Evolutionary conservation across 2,329 filamentous ascomycete species (phyloP), one percentile per base, ranked within the genome.

Genomic region (Dothideomycetes sp.): DNA sequence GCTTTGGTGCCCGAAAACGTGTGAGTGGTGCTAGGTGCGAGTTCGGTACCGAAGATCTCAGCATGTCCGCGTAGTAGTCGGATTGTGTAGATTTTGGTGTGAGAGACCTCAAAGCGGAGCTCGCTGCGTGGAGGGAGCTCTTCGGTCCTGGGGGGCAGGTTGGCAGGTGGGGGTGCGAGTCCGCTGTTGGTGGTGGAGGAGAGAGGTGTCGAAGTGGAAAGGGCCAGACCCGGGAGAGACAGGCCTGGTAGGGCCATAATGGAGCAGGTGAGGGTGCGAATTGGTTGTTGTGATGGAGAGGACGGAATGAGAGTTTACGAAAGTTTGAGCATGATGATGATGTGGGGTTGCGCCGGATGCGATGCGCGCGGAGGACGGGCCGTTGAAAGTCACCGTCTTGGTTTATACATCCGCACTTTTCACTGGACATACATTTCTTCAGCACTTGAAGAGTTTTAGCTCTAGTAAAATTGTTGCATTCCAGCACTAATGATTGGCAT

Each of bases 11-110:
- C 84, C 34, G 75, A 7, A 61, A 98, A 89, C 22, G 72, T 79
- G 65, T 96, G 96, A 8, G 75, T 72, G 37, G 82, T 81, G 41
- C 81, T 82, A 8, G 76, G 72, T 9, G 87, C 87, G 32, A 98
- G 81, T 64, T 98, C 91, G 40, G 89, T 88, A 56, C 91, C 91
- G 57, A 96, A 94, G 55, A 94, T 78, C 61, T 98, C 91, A 36
- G 89, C 91, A 1, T 81, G 86, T 45, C 91, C 91, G 24, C 73
- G 77, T 41, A 85, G 64, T 18, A 96, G 69, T 66, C 87, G 62
- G 49, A 70, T 53, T 38, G 42, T 56, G 52, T 59, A 60, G 27
- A 47, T 38, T 36, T 52, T 53, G 12, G 43, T 44, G 42, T 59
- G 59, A 3, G 51, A 52, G 19, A 60, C 54, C 39, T 63, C 60